phyloP scores from a whole-genome alignment of 805 yeast genomes.

The Nakazawaea pomicola region DNA sequence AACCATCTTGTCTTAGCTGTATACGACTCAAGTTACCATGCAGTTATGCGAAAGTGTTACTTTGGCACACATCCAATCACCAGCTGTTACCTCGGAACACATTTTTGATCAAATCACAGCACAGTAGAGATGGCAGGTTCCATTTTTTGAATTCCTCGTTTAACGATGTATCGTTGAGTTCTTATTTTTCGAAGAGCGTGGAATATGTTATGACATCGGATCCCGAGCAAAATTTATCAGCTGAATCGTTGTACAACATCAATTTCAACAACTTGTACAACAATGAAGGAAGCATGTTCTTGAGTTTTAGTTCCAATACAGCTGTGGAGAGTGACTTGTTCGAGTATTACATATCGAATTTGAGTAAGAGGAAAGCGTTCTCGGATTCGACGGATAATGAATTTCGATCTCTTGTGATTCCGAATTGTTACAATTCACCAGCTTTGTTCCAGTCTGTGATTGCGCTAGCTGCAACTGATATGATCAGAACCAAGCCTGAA shows the following conservation, averaged over 20 bases:
- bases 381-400: constrained; percentile 9
- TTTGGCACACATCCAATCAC: constrained; percentile 10
- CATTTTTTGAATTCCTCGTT: neutral
- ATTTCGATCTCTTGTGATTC: constrained; percentile 9
- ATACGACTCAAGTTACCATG: constrained; percentile 7
- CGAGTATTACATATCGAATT: constrained; percentile 11
- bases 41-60: constrained; percentile 8
- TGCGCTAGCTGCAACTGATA: constrained; percentile 11
- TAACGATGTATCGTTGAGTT: constrained; percentile 3
- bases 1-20: constrained; percentile 9
- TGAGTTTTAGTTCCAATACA: constrained; percentile 11
- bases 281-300: neutral
- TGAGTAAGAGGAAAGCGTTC: constrained; percentile 10
- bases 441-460: constrained; percentile 11
- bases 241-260: neutral
- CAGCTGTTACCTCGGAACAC: neutral
- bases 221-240: neutral
- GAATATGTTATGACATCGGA: constrained; percentile 3
- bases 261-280: constrained; percentile 4
- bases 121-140: neutral
- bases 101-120: neutral
- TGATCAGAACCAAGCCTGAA: constrained; percentile 11
- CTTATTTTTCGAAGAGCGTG: neutral
- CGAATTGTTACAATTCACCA: constrained; percentile 12
- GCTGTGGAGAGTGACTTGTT: constrained; percentile 11